A percentile compares a stretch with the other conserved stretches of the same genome.
Conservation (phyloP, 2,329 filamentous ascomycete genomes). For the Trichoderma sp. region DNA sequence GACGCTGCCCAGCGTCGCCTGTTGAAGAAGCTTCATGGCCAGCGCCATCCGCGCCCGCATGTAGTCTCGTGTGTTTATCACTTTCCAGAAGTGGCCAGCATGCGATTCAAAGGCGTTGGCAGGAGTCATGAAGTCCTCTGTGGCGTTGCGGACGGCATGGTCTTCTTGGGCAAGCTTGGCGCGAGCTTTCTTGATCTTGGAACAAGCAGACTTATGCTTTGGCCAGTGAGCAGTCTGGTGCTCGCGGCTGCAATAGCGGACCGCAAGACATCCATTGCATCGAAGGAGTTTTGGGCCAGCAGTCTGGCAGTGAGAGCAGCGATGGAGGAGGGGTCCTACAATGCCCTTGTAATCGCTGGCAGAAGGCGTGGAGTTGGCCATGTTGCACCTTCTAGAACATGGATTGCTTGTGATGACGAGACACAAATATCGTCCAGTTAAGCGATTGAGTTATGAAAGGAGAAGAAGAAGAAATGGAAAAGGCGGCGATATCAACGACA, state of each 20-base stretch:
- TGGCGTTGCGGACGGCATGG: constrained; percentile 36
- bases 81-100: constrained; percentile 44
- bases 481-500: background rate
- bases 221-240: constrained; percentile 44
- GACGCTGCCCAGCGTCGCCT: constrained; percentile 30
- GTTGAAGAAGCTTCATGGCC: background rate
- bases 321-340: background rate
- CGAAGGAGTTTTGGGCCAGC: constrained; percentile 22
- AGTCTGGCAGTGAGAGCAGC: background rate
- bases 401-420: background rate
- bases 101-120: constrained; percentile 40
- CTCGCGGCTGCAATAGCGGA: constrained; percentile 47
- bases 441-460: background rate
- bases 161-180: constrained; percentile 39
- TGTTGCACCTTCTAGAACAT: background rate
- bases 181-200: constrained; percentile 36
- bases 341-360: background rate
- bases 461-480: background rate
- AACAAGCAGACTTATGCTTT: constrained; percentile 45
- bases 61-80: constrained; percentile 45
- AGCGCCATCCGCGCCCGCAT: constrained; percentile 41
- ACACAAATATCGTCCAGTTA: background rate
- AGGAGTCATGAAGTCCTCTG: constrained; percentile 30
- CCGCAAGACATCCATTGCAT: constrained; percentile 46
- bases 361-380: background rate